Evolutionary conservation across 1,284 basidiomycete species (phyloP).

Genomic region (Thecaphora thlaspeos): DNA sequence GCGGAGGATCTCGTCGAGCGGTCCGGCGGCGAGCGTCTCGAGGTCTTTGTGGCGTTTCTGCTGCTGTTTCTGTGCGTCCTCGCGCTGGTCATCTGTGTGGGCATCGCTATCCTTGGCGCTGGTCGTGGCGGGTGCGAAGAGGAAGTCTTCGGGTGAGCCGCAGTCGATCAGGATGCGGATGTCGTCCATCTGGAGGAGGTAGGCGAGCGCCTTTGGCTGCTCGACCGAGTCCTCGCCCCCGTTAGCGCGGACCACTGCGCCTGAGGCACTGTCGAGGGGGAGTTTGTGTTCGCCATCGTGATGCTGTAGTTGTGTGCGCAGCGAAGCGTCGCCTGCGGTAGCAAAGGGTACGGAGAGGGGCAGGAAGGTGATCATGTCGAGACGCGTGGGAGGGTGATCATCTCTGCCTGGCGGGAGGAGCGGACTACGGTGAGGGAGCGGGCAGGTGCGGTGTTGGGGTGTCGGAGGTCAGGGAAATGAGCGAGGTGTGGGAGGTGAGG

Average conservation of each 20-base stretch:
- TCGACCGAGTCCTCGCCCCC: conserved; percentile 16
- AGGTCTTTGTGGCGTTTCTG: conserved; percentile 4
- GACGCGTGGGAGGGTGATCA: no score
- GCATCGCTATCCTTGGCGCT: not conserved
- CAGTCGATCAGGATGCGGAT: conserved; percentile 91
- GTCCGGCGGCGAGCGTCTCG: conserved; percentile 18
- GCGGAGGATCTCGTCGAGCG: conserved; percentile 26
- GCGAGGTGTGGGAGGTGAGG: no score
- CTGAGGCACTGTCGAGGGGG: not conserved
- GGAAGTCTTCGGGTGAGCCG: conserved; percentile 62
- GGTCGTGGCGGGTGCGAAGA: conserved; percentile 16
- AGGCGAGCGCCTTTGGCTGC: conserved; percentile 59
- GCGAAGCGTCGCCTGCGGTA: conserved; percentile 8
- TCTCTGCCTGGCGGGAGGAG: no score
- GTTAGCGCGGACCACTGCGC: conserved; percentile 1
- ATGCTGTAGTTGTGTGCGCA: conserved; percentile 24
- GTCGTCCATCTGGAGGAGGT: conserved; percentile 91
- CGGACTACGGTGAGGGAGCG: no score
- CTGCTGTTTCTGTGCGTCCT: not conserved
- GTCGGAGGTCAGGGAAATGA: no score
- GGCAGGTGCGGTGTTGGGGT: no score
- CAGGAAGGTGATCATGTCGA: conserved; percentile 44
- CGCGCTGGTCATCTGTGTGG: no score
- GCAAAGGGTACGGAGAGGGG: conserved; percentile 46
- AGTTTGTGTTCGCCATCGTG: no score